Conservation (phyloP, 805 yeast species). For the Cyberlindnera mycetangii region DNA sequence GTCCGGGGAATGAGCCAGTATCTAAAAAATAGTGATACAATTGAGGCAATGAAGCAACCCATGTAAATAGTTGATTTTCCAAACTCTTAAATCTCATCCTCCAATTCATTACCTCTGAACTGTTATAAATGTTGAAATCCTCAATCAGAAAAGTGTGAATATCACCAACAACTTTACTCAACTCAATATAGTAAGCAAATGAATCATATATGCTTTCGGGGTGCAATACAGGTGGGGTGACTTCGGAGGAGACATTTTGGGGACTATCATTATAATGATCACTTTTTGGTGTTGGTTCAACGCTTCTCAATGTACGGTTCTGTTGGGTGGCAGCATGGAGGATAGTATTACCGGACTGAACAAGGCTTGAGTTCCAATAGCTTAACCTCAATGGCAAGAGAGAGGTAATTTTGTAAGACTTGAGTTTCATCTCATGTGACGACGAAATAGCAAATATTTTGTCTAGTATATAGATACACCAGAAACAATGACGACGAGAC, state of each 20-base stretch:
- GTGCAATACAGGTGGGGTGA: background rate
- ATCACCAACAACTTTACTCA: slow-evolving; percentile 25
- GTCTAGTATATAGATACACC: slow-evolving; percentile 26
- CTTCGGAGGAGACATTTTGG: slow-evolving; percentile 2
- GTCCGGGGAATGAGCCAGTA: slow-evolving; percentile 10
- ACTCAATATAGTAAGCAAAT: slow-evolving; percentile 22
- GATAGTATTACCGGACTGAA: background rate
- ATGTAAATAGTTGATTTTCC: slow-evolving; percentile 19
- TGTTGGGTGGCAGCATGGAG: slow-evolving; percentile 9
- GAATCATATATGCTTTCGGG: slow-evolving; percentile 21
- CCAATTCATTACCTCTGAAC: slow-evolving; percentile 19
- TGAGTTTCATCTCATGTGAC: slow-evolving; percentile 25
- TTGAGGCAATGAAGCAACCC: slow-evolving; percentile 22
- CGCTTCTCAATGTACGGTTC: slow-evolving; percentile 8
- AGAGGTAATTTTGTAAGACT: slow-evolving; percentile 16
- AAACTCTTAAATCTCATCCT: slow-evolving; percentile 18
- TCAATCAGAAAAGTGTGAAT: slow-evolving; percentile 23
- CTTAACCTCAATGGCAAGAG: slow-evolving; percentile 20
- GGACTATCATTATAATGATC: slow-evolving; percentile 4
- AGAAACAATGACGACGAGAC: slow-evolving; percentile 26
- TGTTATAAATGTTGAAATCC: slow-evolving; percentile 21
- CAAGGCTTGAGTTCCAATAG: slow-evolving; percentile 14
- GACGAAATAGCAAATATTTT: slow-evolving; percentile 26
- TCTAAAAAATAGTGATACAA: slow-evolving; percentile 14
- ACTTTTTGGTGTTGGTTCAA: slow-evolving; percentile 8